Conservation (phyloP, 768 basidiomycete species). For the Asterophora lycoperdoides region DNA sequence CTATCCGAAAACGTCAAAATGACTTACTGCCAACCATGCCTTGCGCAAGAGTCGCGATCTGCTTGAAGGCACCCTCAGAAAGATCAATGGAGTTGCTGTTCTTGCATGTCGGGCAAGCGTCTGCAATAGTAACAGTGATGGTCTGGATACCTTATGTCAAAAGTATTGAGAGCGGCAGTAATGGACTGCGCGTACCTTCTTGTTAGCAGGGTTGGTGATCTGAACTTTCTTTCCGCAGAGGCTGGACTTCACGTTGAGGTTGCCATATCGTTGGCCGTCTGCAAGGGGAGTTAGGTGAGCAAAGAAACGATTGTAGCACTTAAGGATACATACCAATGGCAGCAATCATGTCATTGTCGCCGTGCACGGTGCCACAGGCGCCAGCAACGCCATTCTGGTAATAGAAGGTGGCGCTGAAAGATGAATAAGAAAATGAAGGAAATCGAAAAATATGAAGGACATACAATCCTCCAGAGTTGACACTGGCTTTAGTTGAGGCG, state of each 20-base stretch:
- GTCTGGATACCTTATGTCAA: slow-evolving; percentile 19
- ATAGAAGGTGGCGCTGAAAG: slow-evolving; percentile 57
- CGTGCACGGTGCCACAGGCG: slow-evolving; percentile 65
- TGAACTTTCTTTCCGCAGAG: slow-evolving; percentile 64
- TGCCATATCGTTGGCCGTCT: slow-evolving; percentile 54
- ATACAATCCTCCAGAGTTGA: slow-evolving; percentile 44
- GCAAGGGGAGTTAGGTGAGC: slow-evolving; percentile 2
- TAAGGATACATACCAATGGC: slow-evolving; percentile 52
- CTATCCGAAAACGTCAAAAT: neutral
- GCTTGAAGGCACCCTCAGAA: slow-evolving; percentile 62
- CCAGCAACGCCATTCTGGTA: slow-evolving; percentile 71
- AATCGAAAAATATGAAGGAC: slow-evolving; percentile 17
- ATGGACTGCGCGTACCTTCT: slow-evolving; percentile 33
- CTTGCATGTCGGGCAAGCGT: slow-evolving; percentile 77
- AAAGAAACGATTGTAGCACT: slow-evolving; percentile 1
- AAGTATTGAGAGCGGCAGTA: neutral
- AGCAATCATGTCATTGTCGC: slow-evolving; percentile 55
- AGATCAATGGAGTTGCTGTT: slow-evolving; percentile 69
- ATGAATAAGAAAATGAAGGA: neutral
- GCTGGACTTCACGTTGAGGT: slow-evolving; percentile 38
- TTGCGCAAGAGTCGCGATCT: slow-evolving; percentile 42
- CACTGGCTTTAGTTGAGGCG: slow-evolving; percentile 1
- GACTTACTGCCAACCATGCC: slow-evolving; percentile 60
- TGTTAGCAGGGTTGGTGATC: slow-evolving; percentile 59
- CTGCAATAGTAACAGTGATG: slow-evolving; percentile 66